Conservation (phyloP, 345 rosid genomes). For the Gossypium ekmanianum region DNA sequence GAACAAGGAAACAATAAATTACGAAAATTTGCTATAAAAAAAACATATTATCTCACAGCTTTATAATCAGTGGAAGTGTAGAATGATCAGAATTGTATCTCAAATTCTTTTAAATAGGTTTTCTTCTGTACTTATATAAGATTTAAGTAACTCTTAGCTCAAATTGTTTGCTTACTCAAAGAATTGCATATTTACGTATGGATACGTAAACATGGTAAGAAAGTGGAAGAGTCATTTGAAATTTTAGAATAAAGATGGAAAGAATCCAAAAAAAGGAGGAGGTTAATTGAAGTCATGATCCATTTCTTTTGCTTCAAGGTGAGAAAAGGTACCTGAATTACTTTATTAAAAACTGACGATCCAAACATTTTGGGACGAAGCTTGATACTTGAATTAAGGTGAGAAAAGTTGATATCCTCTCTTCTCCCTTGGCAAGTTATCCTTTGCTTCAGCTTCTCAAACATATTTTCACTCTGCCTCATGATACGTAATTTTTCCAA, state of each 20-base stretch:
- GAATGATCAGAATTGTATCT: neutral
- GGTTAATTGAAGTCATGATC: no score
- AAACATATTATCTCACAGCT: neutral
- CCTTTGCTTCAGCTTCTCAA: no score
- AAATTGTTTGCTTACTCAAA: neutral
- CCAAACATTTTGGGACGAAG: neutral
- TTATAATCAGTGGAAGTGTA: neutral
- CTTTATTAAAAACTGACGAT: no score
- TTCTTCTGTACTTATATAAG: neutral
- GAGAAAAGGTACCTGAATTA: no score
- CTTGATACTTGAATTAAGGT: neutral
- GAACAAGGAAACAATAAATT: neutral
- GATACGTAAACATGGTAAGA: neutral
- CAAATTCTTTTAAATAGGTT: neutral
- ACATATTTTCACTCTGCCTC: no score
- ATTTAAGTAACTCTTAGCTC: neutral
- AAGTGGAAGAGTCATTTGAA: neutral
- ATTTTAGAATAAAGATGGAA: neutral
- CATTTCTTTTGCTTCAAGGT: no score
- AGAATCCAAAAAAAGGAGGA: neutral
- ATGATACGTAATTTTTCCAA: no score
- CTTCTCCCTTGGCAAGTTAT: no score
- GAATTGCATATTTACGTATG: neutral
- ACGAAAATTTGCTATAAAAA: neutral
- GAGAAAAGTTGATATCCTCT: no score